Evolutionary conservation across 2,329 filamentous ascomycete genomes (phyloP).

Genomic region (Ceratocystis colombiana): DNA sequence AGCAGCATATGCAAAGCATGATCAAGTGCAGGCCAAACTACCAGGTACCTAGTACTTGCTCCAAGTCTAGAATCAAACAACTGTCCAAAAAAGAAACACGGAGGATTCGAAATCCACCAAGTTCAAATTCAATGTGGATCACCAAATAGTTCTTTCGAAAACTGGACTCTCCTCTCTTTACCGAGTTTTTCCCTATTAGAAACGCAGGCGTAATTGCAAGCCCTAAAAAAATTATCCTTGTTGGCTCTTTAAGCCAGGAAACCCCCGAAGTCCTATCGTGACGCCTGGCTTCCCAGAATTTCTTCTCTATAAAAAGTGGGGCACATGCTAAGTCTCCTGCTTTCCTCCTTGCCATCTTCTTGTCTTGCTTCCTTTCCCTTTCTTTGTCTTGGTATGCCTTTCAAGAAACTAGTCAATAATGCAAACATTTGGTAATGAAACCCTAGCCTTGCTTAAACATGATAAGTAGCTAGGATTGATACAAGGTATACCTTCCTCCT

Average conservation of each 20-base stretch:
- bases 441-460: slow-evolving; percentile 6
- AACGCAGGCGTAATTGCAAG: no score
- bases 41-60: not conserved
- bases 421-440: slow-evolving; percentile 7
- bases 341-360: not conserved
- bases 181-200: not conserved
- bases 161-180: not conserved
- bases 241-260: no score
- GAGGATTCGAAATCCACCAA: slow-evolving; percentile 3
- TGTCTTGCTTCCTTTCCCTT: not conserved
- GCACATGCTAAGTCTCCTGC: not conserved
- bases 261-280: no score
- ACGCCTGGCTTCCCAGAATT: no score
- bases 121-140: slow-evolving; percentile 13
- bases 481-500: no score
- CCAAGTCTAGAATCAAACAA: not conserved
- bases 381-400: not conserved
- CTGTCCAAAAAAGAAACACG: not conserved
- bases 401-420: not conserved
- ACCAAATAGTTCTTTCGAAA: not conserved
- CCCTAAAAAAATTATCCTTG: no score
- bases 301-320: not conserved
- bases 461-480: not conserved
- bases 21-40: no score
- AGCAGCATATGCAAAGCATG: not conserved